Evolutionary conservation across 257 asterid genomes (phyloP).

Genomic region (Ajuga chamaepitys): DNA sequence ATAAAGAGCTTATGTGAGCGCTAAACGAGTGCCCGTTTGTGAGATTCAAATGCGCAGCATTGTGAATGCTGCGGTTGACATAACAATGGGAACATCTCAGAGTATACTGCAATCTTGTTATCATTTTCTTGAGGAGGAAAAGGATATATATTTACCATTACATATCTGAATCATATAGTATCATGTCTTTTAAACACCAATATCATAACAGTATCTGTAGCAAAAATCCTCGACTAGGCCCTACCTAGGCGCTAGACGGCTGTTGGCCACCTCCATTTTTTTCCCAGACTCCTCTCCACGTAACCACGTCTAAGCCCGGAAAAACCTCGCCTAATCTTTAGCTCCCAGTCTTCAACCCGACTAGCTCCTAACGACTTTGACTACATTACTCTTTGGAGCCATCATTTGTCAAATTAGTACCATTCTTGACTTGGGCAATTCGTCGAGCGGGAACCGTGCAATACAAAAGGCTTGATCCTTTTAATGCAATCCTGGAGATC

Average conservation of each 20-base stretch:
- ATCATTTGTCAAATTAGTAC: background rate
- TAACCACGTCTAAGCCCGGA: too few relatives aligned
- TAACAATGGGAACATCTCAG: slow-evolving; percentile 10
- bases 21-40: slow-evolving; percentile 32
- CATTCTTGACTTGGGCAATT: slow-evolving; percentile 13
- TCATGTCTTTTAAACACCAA: background rate
- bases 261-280: too few relatives aligned
- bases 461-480: background rate
- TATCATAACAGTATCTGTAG: background rate
- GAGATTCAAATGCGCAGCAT: slow-evolving; percentile 8
- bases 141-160: background rate
- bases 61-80: slow-evolving; percentile 18
- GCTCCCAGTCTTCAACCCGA: too few relatives aligned
- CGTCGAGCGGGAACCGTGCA: slow-evolving; percentile 26
- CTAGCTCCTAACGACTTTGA: too few relatives aligned
- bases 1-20: slow-evolving; percentile 39
- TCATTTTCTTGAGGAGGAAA: slow-evolving; percentile 29
- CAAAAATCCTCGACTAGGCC: too few relatives aligned
- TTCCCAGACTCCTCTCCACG: too few relatives aligned
- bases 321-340: too few relatives aligned
- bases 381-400: background rate
- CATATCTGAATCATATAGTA: background rate
- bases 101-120: slow-evolving; percentile 18
- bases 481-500: background rate
- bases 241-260: too few relatives aligned